Base-by-base conservation (phyloP, 345 rosid species). In the Acer negundo region DNA sequence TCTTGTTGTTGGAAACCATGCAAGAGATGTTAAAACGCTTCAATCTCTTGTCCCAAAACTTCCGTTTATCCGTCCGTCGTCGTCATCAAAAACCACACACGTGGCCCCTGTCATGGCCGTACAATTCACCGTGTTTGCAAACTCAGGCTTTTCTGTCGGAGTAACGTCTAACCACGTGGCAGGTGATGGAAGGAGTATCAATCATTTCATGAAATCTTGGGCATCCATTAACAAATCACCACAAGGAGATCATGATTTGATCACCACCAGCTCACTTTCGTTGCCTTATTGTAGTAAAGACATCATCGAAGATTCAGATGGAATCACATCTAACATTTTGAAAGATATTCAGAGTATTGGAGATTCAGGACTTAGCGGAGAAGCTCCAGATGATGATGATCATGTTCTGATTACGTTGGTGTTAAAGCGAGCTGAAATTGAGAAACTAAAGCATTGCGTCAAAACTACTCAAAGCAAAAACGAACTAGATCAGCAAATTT, bases 161-260 rank as follows among this genome's bases (percentile, higher is more conserved):
- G 59, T 75, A 4, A 42, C 44, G 7, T 87, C 61, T 23, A 16
- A 2, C 67, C 87, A 89, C 70, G 82, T 58, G 44, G 85, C 51
- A 10, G 85, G 76, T 2, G 90, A 89, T 67, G 90, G 92, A 42
- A 80, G 61, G 69, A 53, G 85, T 0, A 46, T 87, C 67, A 74
- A 20, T 51, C 82, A 81, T 65, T 89, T 89, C 84, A 69, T 87
- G 79, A 87, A 79, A 62, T 79, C 78, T 1, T 89, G 92, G 92
- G 83, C 82, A 0, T 70, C 79, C 2, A 10, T 77, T 53, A 56
- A 72, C 23, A 77, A 63, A 22, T 62, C 72, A 0, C 38, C 72
- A 0, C 28, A n/a, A 9, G 80, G 69, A 10, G 78, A 67, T 4
- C 38, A 35, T 3, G 72, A 23, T 28, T 47, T 23, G n/a, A 40